Evolutionary conservation across 352 stramenopile genomes (phyloP), one percentile per base, ranked within the genome.

Genomic region (Pythium plurisporium): DNA sequence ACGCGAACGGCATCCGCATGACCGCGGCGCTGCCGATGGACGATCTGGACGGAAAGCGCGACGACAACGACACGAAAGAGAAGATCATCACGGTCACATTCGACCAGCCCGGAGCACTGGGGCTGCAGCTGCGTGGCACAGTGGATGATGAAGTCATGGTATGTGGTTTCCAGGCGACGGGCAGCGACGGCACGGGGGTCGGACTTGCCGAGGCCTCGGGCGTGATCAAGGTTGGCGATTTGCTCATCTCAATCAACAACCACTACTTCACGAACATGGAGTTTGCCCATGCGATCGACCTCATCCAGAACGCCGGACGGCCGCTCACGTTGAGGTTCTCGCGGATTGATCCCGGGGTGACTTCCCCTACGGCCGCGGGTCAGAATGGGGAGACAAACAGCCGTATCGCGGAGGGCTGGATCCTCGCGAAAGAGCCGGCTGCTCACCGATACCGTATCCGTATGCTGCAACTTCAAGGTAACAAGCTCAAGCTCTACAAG

Each of bases 91-190:
- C 85, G 0, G 82, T 95, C 45, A 93, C 83, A 45, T 95, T 95
- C 46, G 85, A 95, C 36, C 79, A 91, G 40, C 73, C 80, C 0
- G 81, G 85, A 0, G 64, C 79, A 3, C 61, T 95, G 36, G 73
- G 89, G 29, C 60, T 95, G 15, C 80, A 89, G 53, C 59, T 95
- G 5, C 73, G 83, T 56, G 82, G 82, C 38, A 95, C 86, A 2
- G 85, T 95, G 20, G 86, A 95, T 52, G 86, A 92, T 56, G 84
- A 93, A 59, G 83, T 95, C 54, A 91, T 95, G 80, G 82, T 95
- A 4, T 91, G 81, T 29, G 86, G 86, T 6, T 94, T 95, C 64
- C 69, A 87, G 51, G 62, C 84, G 20, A 58, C 63, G 4, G 59
- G 47, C n/a, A 33, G 49, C 36, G 34, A 60, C 17, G 67, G 69